Conservation (phyloP, 176 grass and related monocot species). For the Metroxylon sagu region DNA sequence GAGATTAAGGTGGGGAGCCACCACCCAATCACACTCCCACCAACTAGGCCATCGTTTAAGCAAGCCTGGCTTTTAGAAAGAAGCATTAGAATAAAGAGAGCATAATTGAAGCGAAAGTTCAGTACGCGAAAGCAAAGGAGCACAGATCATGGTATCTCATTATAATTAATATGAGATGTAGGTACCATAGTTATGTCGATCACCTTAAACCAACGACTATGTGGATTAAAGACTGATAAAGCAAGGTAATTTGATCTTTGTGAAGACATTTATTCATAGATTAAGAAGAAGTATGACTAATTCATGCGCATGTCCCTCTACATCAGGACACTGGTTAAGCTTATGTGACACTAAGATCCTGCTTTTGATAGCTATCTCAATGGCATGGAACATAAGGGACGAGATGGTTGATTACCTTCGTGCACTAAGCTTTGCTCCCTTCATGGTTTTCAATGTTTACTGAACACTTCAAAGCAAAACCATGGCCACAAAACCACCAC, state of each 20-base stretch:
- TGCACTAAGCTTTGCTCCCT: slow-evolving; percentile 33
- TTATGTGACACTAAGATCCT: slow-evolving; percentile 16
- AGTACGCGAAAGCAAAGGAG: no score
- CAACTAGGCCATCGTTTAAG: no score
- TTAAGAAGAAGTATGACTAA: slow-evolving; percentile 5
- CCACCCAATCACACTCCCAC: no score
- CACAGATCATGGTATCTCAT: no score
- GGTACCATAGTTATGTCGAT: no score
- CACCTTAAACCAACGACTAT: neutral
- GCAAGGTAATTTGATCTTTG: slow-evolving; percentile 16
- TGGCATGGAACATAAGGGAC: neutral
- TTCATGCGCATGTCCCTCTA: neutral
- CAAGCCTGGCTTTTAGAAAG: no score
- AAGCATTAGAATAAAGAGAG: no score
- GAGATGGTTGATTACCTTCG: slow-evolving; percentile 1
- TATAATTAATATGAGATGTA: no score
- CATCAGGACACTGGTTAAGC: slow-evolving; percentile 9
- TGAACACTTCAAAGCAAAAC: no score
- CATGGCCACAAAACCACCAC: neutral
- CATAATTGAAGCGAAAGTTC: no score
- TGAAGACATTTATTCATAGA: slow-evolving; percentile 10
- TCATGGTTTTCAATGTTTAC: no score
- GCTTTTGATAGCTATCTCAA: neutral
- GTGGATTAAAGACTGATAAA: neutral
- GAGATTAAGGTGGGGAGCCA: no score